Evolutionary conservation across 768 basidiomycete genomes (phyloP).

Genomic region (Serpula lacrymans): DNA sequence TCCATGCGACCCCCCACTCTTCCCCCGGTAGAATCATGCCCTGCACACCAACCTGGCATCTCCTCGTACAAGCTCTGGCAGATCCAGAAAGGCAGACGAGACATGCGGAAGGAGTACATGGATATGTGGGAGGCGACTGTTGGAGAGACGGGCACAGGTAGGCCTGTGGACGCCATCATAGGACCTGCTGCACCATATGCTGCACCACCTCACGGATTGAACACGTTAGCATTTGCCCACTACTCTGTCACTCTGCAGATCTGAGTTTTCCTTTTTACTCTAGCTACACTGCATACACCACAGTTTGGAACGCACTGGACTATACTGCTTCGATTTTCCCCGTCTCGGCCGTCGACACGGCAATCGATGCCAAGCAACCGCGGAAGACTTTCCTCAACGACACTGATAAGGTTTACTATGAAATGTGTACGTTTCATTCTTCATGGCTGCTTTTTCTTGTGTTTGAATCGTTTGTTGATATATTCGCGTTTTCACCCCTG

Average conservation of each 20-base stretch:
- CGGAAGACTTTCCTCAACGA: conserved; percentile 45
- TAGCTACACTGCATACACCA: conserved; percentile 53
- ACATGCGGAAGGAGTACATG: conserved; percentile 54
- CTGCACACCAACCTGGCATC: conserved; percentile 23
- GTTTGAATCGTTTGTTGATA: too few relatives aligned
- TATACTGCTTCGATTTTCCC: conserved; percentile 62
- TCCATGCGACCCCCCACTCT: conserved; percentile 39
- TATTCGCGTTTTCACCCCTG: background rate
- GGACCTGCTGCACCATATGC: conserved; percentile 56
- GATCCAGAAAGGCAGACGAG: conserved; percentile 44
- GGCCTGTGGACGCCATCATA: conserved; percentile 77
- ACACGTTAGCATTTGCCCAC: conserved; percentile 35
- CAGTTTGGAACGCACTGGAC: conserved; percentile 68
- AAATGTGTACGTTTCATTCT: conserved; percentile 44
- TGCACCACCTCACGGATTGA: conserved; percentile 62
- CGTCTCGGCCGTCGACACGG: conserved; percentile 55
- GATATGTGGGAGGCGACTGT: conserved; percentile 59
- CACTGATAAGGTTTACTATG: conserved; percentile 46
- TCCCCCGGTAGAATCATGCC: conserved; percentile 18
- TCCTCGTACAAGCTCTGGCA: conserved; percentile 70
- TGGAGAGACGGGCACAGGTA: conserved; percentile 54
- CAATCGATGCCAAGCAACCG: conserved; percentile 45
- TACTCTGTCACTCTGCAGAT: background rate
- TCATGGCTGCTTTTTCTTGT: background rate
- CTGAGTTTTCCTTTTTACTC: conserved; percentile 3